Conservation (phyloP, 2,329 filamentous ascomycete genomes). For the Pseudocercospora fuligena region DNA sequence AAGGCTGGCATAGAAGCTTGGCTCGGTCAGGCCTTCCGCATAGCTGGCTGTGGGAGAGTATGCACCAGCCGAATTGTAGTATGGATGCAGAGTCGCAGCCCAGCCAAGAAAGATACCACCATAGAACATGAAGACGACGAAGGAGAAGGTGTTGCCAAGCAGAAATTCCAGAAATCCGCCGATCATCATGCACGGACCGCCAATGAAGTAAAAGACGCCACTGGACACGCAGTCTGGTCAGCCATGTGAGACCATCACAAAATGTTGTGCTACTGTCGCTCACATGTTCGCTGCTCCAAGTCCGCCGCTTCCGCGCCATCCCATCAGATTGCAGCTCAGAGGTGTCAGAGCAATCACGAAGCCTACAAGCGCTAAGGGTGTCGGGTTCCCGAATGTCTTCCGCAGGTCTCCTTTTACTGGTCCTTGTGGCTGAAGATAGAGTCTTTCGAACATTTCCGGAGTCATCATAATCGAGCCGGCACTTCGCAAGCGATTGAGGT, state of each 20-base stretch:
- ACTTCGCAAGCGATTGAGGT: constrained; percentile 11
- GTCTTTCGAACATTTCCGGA: constrained; percentile 31
- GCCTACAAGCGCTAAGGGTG: constrained; percentile 25
- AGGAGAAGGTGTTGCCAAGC: constrained; percentile 41
- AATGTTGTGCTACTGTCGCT: constrained; percentile 5
- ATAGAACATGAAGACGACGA: constrained; percentile 32
- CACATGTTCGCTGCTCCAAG: constrained; percentile 27
- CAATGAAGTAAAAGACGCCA: constrained; percentile 42
- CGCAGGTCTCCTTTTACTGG: constrained; percentile 12
- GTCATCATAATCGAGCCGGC: constrained; percentile 12
- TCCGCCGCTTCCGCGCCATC: constrained; percentile 27
- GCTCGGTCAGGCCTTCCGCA: constrained; percentile 13
- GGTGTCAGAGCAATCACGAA: constrained; percentile 26
- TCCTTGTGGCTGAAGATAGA: constrained; percentile 29
- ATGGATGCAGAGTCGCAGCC: constrained; percentile 26
- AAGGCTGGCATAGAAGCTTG: constrained; percentile 18
- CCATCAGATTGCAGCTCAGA: constrained; percentile 25
- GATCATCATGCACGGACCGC: constrained; percentile 40
- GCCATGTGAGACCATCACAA: neutral
- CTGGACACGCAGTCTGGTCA: constrained; percentile 4
- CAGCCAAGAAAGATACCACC: constrained; percentile 27
- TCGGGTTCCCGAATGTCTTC: constrained; percentile 12
- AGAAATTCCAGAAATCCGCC: constrained; percentile 41
- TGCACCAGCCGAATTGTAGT: constrained; percentile 23
- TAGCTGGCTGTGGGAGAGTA: constrained; percentile 17